Evolutionary conservation across 257 asterid species (phyloP), one percentile per base, ranked within the genome.

Genomic region (Plantago ovata): DNA sequence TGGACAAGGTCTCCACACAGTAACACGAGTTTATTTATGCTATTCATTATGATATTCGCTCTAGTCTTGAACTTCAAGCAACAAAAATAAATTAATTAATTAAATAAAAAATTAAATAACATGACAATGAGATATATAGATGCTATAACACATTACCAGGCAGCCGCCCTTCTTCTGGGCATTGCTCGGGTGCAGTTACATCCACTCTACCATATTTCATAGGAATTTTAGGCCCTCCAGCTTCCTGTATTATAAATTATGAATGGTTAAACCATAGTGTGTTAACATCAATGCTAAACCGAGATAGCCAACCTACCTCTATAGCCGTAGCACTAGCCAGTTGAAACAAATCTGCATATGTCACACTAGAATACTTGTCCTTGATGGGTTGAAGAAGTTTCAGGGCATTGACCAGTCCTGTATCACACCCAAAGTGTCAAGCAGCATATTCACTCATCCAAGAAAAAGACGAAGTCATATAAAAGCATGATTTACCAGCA

Each of bases 121-220:
- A 19, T 47, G 58, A 43, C 23, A 21, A 67, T 16, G 40, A 56
- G 47, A 66, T 44, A n/a, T 63, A 23, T 38, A 38, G 53, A 52
- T 45, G 66, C 15, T 11, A 23, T 46, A 69, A 63, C 41, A 40
- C 13, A 71, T 72, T 77, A 93, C 98, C 95, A 20, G 98, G 98
- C 58, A 93, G 98, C 72, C 98, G 86, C 62, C 98, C 98, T 63
- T 93, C 98, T 77, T 93, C 98, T 56, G 98, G 98, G 70, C 97
- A 86, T 69, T 86, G 83, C 15, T 86, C 95, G 53, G 98, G 86
- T 62, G 16, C 81, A 40, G 92, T 61, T 56, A 86, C 95, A 69
- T 93, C 97, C 18, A 84, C 92, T 78, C 98, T 82, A 65, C 97
- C 98, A 72, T 93, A 93, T 67, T 81, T 93, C 98, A 93, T 93